These are phyloP conservation scores for Nemania sp. DNA, from an alignment of 2,329 filamentous ascomycete genomes.

Conservation along the genomic window DNA sequence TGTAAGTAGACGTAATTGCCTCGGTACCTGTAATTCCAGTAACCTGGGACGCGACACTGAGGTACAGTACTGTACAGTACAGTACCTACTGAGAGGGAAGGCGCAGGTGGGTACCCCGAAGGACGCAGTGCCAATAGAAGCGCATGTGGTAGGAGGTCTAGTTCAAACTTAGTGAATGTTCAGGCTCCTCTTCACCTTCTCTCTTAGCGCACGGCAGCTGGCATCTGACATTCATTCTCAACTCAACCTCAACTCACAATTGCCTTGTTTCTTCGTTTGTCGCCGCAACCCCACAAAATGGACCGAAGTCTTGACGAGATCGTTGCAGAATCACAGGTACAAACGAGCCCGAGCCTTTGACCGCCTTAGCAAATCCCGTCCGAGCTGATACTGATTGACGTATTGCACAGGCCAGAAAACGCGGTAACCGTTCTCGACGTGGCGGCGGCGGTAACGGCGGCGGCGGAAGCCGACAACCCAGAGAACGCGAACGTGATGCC, in stretches of 20 bases:
- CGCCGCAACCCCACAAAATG: constrained; percentile 27
- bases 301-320: constrained; percentile 43
- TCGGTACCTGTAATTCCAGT: no score
- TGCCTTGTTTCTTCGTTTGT: background rate
- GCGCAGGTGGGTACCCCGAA: no score
- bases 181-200: no score
- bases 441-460: constrained; percentile 30
- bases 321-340: constrained; percentile 41
- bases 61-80: no score
- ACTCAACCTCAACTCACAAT: background rate
- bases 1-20: no score
- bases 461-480: constrained; percentile 30
- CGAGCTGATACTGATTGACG: background rate
- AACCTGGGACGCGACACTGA: no score
- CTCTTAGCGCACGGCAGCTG: no score
- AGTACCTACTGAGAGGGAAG: no score
- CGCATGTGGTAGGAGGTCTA: no score
- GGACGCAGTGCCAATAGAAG: no score
- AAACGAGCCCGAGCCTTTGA: constrained; percentile 5
- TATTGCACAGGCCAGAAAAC: constrained; percentile 25
- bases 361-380: background rate
- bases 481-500: constrained; percentile 48
- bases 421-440: constrained; percentile 36
- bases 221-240: background rate
- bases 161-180: no score